Percentiles rank a stretch among this genome's conserved stretches.
Evolutionary conservation across 176 grass and related monocot genomes (phyloP).

Genomic region (Dendrocalamus sinicus): DNA sequence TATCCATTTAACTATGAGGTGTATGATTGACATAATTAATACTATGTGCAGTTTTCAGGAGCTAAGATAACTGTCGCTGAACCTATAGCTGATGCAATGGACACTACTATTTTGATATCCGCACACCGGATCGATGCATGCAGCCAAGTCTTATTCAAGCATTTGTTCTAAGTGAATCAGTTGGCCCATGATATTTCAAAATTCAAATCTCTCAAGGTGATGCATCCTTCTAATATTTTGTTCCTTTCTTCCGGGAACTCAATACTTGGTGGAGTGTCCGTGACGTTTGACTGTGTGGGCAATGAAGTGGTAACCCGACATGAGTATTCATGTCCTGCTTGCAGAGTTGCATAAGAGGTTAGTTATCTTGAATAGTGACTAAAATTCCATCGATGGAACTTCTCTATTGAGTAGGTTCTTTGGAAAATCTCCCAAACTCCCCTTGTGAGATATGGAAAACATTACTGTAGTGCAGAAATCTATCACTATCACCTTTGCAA

Average conservation of each 20-base stretch:
- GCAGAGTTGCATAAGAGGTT: conserved; percentile 38
- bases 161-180: conserved; percentile 85
- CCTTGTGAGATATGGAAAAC: conserved; percentile 23
- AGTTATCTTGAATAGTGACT: conserved; percentile 27
- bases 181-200: conserved; percentile 36
- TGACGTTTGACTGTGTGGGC: conserved; percentile 27
- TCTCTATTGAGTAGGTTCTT: conserved; percentile 22
- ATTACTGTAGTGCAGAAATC: conserved; percentile 23
- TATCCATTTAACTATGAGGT: conserved; percentile 6
- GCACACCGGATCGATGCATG: conserved; percentile 83
- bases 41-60: conserved; percentile 79
- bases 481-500: neutral
- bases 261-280: neutral
- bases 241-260: conserved; percentile 16
- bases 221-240: conserved; percentile 24
- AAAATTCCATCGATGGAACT: conserved; percentile 28
- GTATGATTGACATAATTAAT: conserved; percentile 38
- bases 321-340: conserved; percentile 31
- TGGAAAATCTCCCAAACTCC: neutral
- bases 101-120: conserved; percentile 72
- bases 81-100: conserved; percentile 65
- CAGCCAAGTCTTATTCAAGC: conserved; percentile 94
- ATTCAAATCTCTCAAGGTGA: conserved; percentile 43
- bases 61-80: conserved; percentile 88
- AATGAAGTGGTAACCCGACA: conserved; percentile 22